Evolutionary conservation across 257 asterid genomes (phyloP).

Genomic region (Solanum sparsipilum): DNA sequence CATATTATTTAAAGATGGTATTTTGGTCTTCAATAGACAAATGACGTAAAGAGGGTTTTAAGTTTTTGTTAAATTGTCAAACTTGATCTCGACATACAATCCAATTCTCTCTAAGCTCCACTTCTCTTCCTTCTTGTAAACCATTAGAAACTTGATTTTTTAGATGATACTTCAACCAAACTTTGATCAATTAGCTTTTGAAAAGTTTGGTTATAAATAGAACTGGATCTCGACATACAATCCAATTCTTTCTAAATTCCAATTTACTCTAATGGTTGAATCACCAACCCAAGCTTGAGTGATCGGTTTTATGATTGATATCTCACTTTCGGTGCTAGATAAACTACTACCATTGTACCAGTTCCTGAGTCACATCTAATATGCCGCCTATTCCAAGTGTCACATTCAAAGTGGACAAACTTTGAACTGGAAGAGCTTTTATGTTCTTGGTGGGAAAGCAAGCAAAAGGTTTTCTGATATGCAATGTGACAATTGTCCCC

Average conservation of each 20-base stretch:
- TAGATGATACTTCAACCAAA: too few relatives aligned
- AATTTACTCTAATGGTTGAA: too few relatives aligned
- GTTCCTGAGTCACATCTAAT: neutral
- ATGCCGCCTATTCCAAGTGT: neutral
- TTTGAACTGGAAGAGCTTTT: too few relatives aligned
- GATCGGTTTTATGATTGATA: neutral
- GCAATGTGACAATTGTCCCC: neutral
- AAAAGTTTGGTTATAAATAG: too few relatives aligned
- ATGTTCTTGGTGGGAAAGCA: neutral
- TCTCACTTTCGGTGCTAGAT: neutral
- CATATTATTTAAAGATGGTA: too few relatives aligned
- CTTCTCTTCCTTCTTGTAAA: neutral
- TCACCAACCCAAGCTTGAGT: neutral
- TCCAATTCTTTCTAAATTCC: too few relatives aligned
- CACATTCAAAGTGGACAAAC: neutral
- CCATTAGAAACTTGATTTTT: too few relatives aligned
- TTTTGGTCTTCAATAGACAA: too few relatives aligned
- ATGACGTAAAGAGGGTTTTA: neutral
- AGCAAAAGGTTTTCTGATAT: too few relatives aligned
- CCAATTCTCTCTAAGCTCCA: neutral
- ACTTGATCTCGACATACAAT: neutral
- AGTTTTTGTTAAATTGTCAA: too few relatives aligned
- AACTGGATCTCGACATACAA: too few relatives aligned
- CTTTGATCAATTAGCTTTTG: too few relatives aligned
- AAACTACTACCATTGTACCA: neutral